A percentile compares a stretch with the other conserved stretches of the same genome.
Evolutionary conservation across 208 protist genomes (phyloP).

Genomic region (Crithidia brevicula): DNA sequence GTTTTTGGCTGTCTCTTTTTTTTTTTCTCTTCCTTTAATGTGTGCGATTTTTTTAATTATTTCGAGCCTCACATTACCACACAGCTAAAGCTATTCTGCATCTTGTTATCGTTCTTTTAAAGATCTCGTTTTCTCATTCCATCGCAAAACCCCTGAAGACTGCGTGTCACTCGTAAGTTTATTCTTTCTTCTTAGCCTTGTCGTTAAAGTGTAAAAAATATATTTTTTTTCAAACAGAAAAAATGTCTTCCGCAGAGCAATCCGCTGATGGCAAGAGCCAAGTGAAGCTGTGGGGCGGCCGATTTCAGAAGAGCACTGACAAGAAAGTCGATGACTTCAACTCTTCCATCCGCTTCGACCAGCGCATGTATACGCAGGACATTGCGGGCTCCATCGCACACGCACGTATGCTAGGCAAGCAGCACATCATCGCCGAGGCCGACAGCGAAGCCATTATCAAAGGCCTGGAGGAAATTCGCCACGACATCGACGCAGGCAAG

Average conservation of each 20-base stretch:
- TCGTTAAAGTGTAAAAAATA: neutral
- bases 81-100: slow-evolving; percentile 1
- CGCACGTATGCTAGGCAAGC: slow-evolving; percentile 37
- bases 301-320: slow-evolving; percentile 41
- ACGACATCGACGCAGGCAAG: slow-evolving; percentile 31
- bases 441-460: slow-evolving; percentile 35
- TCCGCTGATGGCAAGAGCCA: slow-evolving; percentile 11
- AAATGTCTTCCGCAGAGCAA: neutral
- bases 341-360: slow-evolving; percentile 39
- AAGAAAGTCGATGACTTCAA: slow-evolving; percentile 43
- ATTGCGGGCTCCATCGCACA: slow-evolving; percentile 40
- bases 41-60: neutral
- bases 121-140: too few relatives aligned
- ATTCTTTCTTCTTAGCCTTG: neutral
- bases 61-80: neutral
- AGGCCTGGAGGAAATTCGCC: slow-evolving; percentile 27
- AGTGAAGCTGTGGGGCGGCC: slow-evolving; percentile 39
- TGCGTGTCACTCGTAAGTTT: too few relatives aligned
- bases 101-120: neutral
- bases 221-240: neutral
- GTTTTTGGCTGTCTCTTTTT: slow-evolving; percentile 17
- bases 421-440: slow-evolving; percentile 32
- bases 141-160: too few relatives aligned
- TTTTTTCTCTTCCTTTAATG: slow-evolving; percentile 23
- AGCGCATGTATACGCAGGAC: slow-evolving; percentile 43